Evolutionary conservation across 164 flowering plant genomes (phyloP).

Genomic region (Umbellularia californica): DNA sequence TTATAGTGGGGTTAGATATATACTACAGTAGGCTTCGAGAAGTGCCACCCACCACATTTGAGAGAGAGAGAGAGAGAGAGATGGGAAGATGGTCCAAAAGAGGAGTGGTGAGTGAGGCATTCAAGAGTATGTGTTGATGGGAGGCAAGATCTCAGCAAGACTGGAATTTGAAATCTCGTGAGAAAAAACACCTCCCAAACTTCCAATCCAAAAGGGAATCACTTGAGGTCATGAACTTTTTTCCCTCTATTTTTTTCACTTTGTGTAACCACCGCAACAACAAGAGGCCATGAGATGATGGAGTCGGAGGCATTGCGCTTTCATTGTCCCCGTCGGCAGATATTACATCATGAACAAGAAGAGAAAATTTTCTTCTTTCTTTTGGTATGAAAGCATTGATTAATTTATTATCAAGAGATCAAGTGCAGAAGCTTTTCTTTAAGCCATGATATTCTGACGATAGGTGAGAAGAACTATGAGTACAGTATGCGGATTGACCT

Average conservation of each 20-base stretch:
- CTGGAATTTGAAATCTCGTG: constrained; percentile 52
- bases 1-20: constrained; percentile 7
- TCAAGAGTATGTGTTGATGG: neutral
- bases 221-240: neutral
- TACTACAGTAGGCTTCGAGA: constrained; percentile 2
- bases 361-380: too few species aligned
- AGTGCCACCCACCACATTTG: constrained; percentile 5
- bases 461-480: too few species aligned
- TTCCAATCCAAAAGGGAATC: constrained; percentile 20
- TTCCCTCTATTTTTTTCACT: constrained; percentile 20
- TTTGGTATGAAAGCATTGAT: too few species aligned
- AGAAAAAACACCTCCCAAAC: constrained; percentile 48
- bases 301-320: constrained; percentile 52
- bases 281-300: constrained; percentile 25
- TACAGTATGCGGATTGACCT: too few species aligned
- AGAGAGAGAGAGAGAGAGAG: constrained; percentile 7
- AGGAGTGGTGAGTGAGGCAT: neutral
- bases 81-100: neutral
- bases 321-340: constrained; percentile 20
- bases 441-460: too few species aligned
- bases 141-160: constrained; percentile 40
- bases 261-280: constrained; percentile 46
- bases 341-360: too few species aligned
- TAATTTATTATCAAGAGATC: too few species aligned
- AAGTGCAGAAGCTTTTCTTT: too few species aligned